Conservation (phyloP, 1,284 basidiomycete genomes). For the Meira nashicola region DNA sequence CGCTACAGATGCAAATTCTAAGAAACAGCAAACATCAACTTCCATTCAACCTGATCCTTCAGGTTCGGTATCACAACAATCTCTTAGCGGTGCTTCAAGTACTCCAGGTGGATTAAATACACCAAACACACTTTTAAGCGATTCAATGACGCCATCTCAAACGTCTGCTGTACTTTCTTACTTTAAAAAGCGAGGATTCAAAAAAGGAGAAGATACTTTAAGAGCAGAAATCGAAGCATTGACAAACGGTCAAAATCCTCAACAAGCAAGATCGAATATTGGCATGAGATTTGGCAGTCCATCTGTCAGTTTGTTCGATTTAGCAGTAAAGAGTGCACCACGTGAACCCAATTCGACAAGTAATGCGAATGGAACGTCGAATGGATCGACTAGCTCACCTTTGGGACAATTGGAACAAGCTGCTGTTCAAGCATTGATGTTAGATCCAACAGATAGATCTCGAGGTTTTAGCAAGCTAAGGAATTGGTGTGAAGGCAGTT, state of each 20-base stretch:
- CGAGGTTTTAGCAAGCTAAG: slow-evolving; percentile 81
- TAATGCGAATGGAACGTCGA: slow-evolving; percentile 54
- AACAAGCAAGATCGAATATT: slow-evolving; percentile 18
- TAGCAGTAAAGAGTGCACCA: slow-evolving; percentile 43
- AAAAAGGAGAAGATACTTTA: slow-evolving; percentile 69
- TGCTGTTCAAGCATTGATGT: slow-evolving; percentile 72
- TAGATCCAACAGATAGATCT: slow-evolving; percentile 83
- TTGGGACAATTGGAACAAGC: slow-evolving; percentile 16
- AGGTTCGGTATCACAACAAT: no score
- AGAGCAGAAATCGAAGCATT: slow-evolving; percentile 62
- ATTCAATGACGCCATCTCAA: not conserved
- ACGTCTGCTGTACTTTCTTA: slow-evolving; percentile 69
- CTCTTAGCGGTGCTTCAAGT: no score
- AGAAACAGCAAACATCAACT: no score
- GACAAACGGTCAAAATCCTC: slow-evolving; percentile 23
- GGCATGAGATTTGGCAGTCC: slow-evolving; percentile 52
- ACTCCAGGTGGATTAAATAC: no score
- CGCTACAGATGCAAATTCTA: no score
- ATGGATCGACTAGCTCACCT: slow-evolving; percentile 46
- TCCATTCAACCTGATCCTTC: no score
- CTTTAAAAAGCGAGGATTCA: slow-evolving; percentile 73
- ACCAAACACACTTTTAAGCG: not conserved
- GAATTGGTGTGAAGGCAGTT: slow-evolving; percentile 84
- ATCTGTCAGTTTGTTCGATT: slow-evolving; percentile 61
- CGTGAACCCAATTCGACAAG: slow-evolving; percentile 54